Evolutionary conservation across 768 basidiomycete genomes (phyloP).

Genomic region (Leucocoprinus birnbaumii): DNA sequence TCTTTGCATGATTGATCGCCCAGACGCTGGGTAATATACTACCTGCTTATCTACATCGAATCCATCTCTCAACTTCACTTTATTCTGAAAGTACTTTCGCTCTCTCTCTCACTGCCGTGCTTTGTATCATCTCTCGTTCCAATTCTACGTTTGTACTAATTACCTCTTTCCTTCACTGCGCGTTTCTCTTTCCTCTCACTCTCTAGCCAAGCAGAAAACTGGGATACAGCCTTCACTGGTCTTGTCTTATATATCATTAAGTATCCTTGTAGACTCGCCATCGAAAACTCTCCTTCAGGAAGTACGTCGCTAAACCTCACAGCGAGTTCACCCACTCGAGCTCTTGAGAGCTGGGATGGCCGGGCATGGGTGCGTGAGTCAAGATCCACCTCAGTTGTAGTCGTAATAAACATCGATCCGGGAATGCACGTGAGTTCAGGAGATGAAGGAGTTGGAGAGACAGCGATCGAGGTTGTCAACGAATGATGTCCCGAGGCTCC

Average conservation of each 20-base stretch:
- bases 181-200: constrained; percentile 29
- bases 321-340: constrained; percentile 45
- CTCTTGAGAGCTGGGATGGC: constrained; percentile 15
- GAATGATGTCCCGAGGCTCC: neutral
- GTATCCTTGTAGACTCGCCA: constrained; percentile 56
- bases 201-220: constrained; percentile 46
- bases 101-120: too few relatives aligned
- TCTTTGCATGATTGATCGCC: too few relatives aligned
- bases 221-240: constrained; percentile 52
- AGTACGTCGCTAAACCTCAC: constrained; percentile 51
- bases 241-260: constrained; percentile 66
- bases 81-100: too few relatives aligned
- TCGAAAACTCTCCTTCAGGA: constrained; percentile 44
- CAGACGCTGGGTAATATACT: too few relatives aligned
- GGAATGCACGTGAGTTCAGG: neutral
- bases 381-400: too few relatives aligned
- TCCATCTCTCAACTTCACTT: too few relatives aligned
- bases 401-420: too few relatives aligned
- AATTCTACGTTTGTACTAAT: too few relatives aligned
- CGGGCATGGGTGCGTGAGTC: too few relatives aligned
- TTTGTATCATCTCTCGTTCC: too few relatives aligned
- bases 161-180: too few relatives aligned
- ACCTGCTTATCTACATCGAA: too few relatives aligned
- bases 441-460: neutral
- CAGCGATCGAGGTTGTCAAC: neutral